Evolutionary conservation across 331 rosid genomes (phyloP).

Genomic region (Stylosanthes scabra): DNA sequence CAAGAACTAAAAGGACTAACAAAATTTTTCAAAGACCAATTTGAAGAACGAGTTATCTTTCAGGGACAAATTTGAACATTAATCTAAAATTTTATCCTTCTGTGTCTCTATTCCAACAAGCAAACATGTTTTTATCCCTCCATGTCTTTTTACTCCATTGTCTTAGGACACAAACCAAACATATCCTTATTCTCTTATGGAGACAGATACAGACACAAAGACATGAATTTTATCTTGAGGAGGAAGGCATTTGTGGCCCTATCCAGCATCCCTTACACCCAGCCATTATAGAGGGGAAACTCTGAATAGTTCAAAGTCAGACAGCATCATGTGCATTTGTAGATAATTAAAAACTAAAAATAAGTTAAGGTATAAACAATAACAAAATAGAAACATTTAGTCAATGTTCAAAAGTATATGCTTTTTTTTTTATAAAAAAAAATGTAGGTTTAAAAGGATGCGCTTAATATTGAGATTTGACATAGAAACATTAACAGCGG

Average conservation of each 20-base stretch:
- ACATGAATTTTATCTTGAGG: background rate
- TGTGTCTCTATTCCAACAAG: too few relatives aligned
- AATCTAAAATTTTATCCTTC: too few relatives aligned
- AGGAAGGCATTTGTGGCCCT: background rate
- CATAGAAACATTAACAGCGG: conserved; percentile 22
- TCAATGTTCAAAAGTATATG: background rate
- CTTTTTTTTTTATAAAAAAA: too few relatives aligned
- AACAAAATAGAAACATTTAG: conserved; percentile 17
- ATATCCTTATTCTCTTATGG: conserved; percentile 1
- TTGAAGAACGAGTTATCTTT: too few relatives aligned
- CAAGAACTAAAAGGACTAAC: too few relatives aligned
- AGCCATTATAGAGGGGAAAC: conserved; percentile 16
- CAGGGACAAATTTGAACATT: too few relatives aligned
- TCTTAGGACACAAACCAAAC: too few relatives aligned
- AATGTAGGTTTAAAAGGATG: too few relatives aligned
- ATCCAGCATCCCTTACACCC: background rate
- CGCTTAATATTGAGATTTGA: conserved; percentile 8
- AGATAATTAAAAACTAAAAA: conserved; percentile 13
- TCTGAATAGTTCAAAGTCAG: conserved; percentile 14
- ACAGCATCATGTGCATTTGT: conserved; percentile 8
- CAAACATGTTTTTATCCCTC: too few relatives aligned
- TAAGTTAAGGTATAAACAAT: conserved; percentile 2
- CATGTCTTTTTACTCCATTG: too few relatives aligned
- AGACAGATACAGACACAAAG: too few relatives aligned
- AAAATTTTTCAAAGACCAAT: too few relatives aligned